Base-by-base conservation (phyloP, 768 basidiomycete species). In the Xerocomellus intermedius region DNA sequence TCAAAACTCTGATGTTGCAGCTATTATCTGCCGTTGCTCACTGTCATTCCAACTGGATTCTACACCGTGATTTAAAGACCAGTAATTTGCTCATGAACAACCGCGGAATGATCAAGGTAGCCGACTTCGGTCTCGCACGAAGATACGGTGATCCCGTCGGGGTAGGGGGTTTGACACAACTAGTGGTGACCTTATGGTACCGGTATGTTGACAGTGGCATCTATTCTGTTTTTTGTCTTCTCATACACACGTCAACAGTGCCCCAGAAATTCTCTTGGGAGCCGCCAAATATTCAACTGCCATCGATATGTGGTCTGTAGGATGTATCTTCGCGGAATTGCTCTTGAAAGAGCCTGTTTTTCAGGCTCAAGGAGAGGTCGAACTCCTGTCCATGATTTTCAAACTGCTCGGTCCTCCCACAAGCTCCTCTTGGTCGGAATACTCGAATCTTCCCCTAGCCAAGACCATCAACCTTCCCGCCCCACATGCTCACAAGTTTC, bases 81-180 rank as follows among this genome's bases (percentile, higher is more conserved):
- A 95, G 93, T 64, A 99, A 99, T 69, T 73, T 99, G 35, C 80
- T 99, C 43, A 96, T 99, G 96, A 99, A 98, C 72, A 99, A 99
- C 68, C 86, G 97, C 8, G 97, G 97, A 2, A 95, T 91, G 36
- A 95, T 99, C 74, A 98, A 98, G 67, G 94, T 99, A 7, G 97
- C 97, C 14, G 97, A 99, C 72, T 99, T 98, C 69, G 97, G 97
- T 6, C 83, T 98, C 28, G 97, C 97, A 16, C 78, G 97, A 64
- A 84, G 94, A 49, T 99, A 93, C 67, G 97, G 97, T 17, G 97
- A 98, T 70, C 97, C 97, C 10, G 82, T 98, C 12, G 95, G 96
- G 21, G 86, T 94, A 6, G 91, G 92, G n/a, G 94, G 95, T 30
- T 85, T 99, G 82, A 99, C 97, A 5, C 97, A 98, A 66, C 81